Base-by-base conservation (phyloP, 768 basidiomycete genomes). In the Trametes coccinea region DNA sequence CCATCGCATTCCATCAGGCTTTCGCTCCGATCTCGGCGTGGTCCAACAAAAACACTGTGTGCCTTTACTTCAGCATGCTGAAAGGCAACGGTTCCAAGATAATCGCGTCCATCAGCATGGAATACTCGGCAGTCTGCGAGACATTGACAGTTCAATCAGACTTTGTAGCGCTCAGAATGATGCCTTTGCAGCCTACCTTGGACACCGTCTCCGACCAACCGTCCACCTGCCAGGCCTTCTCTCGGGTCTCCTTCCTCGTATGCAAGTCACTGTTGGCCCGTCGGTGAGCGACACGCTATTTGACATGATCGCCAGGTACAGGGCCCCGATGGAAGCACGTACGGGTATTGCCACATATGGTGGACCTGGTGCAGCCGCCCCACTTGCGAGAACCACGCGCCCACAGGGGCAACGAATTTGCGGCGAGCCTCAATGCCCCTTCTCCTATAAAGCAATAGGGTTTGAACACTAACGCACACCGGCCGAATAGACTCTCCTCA, bases 321-420 rank as follows among this genome's bases (percentile, higher is more conserved):
- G 31, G 37, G 27, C n/a, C 27, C 54, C 22, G 50, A 52, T 16
- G 45, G 41, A 41, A 40, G 53, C 17, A 66, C 72, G 72, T 69
- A 93, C 92, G 88, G 87, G 72, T 96, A 96, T 76, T 98, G 95
- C 96, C 96, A 98, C 77, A 98, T 84, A 76, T 98, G 96, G 72
- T 98, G 92, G 7, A 97, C 96, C 66, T 92, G 84, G 70, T 93
- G 89, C 56, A 93, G 78, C 50, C 89, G 82, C 53, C 92, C 92
- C 49, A 92, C 80, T 73, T 93, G 92, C 58, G 90, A 90, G 76
- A 92, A 95, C 92, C 92, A 94, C n/a, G 91, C 90, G 31, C 92
- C 93, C 11, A 92, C 84, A 46, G 92, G 95, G 59, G 84, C 84
- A 56, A 96, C 88, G 70, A 90, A 90, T 73, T 89, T 87, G 63